These are phyloP conservation scores for Aspergillus melleus DNA, from an alignment of 2,329 filamentous ascomycete species.

Conservation along the genomic window DNA sequence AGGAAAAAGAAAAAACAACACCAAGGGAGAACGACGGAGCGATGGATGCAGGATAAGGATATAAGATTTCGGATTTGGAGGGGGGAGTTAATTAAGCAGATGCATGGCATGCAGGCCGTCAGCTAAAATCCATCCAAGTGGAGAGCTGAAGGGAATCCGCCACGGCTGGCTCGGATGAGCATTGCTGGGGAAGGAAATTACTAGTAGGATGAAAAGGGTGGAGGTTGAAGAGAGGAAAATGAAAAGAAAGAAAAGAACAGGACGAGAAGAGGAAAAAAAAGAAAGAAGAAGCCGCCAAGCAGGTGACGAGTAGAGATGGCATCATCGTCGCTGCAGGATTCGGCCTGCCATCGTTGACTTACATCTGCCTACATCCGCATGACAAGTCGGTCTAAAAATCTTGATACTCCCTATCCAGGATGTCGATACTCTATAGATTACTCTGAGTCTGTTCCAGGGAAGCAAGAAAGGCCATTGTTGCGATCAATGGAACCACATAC, in stretches of 20 bases:
- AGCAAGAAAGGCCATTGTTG: neutral
- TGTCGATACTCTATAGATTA: too few species aligned
- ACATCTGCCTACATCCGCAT: neutral
- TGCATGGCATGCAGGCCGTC: neutral
- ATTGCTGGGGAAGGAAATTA: slow-evolving; percentile 4
- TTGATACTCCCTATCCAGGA: neutral
- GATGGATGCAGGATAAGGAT: neutral
- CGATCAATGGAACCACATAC: too few species aligned
- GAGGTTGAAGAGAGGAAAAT: neutral
- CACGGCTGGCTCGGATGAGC: slow-evolving; percentile 18
- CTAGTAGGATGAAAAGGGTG: neutral
- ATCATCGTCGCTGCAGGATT: neutral
- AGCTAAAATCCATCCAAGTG: neutral
- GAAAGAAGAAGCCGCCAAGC: neutral
- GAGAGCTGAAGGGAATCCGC: slow-evolving; percentile 2
- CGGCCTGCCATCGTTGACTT: neutral
- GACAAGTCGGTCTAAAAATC: neutral
- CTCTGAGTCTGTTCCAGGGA: too few species aligned
- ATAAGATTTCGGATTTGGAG: neutral
- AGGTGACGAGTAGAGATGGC: neutral
- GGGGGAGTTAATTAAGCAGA: neutral
- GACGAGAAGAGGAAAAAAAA: neutral
- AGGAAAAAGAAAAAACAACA: neutral
- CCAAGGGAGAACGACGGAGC: neutral
- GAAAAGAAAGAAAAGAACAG: neutral